phyloP scores from a whole-genome alignment of 1,284 basidiomycete species.

The Papiliotrema fonsecae region DNA sequence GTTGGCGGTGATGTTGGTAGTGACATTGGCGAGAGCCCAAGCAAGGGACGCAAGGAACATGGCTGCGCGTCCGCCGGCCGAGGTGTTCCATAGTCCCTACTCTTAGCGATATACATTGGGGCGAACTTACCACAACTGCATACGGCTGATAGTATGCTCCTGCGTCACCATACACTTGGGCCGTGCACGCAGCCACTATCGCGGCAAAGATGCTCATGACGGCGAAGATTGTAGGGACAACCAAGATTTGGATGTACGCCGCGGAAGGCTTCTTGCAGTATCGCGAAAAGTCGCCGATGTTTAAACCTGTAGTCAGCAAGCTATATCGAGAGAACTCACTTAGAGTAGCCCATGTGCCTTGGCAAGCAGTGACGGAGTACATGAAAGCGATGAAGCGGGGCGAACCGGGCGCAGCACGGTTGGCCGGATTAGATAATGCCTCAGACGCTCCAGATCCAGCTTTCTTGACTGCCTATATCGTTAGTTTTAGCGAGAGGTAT shows the following conservation, averaged over 20 bases:
- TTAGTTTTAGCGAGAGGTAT: conserved; percentile 20
- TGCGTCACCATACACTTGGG: conserved; percentile 57
- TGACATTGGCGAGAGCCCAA: conserved; percentile 64
- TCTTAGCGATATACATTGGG: conserved; percentile 50
- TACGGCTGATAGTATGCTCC: conserved; percentile 31
- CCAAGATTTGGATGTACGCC: conserved; percentile 60
- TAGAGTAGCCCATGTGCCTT: conserved; percentile 39
- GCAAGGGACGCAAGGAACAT: conserved; percentile 69
- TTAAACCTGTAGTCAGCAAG: conserved; percentile 61
- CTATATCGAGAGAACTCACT: conserved; percentile 8
- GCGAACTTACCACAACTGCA: conserved; percentile 49
- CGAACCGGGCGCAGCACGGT: conserved; percentile 24
- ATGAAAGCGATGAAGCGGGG: conserved; percentile 37
- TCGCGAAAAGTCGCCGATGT: conserved; percentile 61
- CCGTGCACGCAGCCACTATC: conserved; percentile 58
- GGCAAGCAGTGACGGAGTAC: conserved; percentile 30
- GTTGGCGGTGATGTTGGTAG: conserved; percentile 63
- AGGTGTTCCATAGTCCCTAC: conserved; percentile 64
- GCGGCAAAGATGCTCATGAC: conserved; percentile 56
- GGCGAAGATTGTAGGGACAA: conserved; percentile 68
- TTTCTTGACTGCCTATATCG: conserved; percentile 59
- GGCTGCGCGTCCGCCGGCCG: conserved; percentile 55
- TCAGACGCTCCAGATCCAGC: conserved; percentile 63
- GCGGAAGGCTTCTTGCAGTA: conserved; percentile 42
- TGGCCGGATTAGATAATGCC: conserved; percentile 44